Evolutionary conservation across 768 basidiomycete species (phyloP).

Genomic region (Panaeolus cyanescens): DNA sequence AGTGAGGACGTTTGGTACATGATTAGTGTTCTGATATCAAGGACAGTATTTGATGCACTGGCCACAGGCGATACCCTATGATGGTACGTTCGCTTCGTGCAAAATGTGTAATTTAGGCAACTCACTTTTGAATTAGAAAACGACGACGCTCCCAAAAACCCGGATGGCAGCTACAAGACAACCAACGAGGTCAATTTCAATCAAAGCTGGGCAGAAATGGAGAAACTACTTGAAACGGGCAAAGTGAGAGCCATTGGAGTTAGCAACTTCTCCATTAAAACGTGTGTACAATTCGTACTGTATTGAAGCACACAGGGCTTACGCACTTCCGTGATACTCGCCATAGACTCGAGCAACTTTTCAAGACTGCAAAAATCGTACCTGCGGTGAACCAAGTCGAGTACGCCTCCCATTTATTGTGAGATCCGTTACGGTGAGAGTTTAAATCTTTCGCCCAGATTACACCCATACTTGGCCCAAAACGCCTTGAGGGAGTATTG

Average conservation of each 20-base stretch:
- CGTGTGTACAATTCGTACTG: constrained; percentile 30
- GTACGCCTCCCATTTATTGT: constrained; percentile 24
- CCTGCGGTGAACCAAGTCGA: constrained; percentile 54
- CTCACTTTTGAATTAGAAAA: constrained; percentile 7
- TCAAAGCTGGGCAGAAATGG: constrained; percentile 52
- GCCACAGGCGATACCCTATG: constrained; percentile 40
- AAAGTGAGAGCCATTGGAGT: constrained; percentile 56
- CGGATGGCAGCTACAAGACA: constrained; percentile 35
- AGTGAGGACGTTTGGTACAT: neutral
- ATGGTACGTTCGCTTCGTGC: constrained; percentile 21
- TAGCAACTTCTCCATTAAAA: constrained; percentile 62
- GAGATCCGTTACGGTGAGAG: too few species aligned
- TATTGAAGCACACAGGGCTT: neutral
- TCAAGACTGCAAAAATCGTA: constrained; percentile 41
- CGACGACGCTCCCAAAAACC: constrained; percentile 22
- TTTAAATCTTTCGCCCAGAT: constrained; percentile 20
- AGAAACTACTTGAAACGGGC: constrained; percentile 47
- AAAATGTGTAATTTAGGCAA: neutral
- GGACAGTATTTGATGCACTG: constrained; percentile 52
- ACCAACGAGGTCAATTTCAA: constrained; percentile 35
- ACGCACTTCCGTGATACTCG: neutral
- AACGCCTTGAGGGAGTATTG: constrained; percentile 49
- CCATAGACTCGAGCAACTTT: constrained; percentile 37
- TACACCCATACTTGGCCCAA: constrained; percentile 56
- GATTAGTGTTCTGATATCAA: neutral